A percentile compares a stretch with the other conserved stretches of the same genome.
Conservation (phyloP, 2,329 filamentous ascomycete species). For the Akanthomyces muscarius region DNA sequence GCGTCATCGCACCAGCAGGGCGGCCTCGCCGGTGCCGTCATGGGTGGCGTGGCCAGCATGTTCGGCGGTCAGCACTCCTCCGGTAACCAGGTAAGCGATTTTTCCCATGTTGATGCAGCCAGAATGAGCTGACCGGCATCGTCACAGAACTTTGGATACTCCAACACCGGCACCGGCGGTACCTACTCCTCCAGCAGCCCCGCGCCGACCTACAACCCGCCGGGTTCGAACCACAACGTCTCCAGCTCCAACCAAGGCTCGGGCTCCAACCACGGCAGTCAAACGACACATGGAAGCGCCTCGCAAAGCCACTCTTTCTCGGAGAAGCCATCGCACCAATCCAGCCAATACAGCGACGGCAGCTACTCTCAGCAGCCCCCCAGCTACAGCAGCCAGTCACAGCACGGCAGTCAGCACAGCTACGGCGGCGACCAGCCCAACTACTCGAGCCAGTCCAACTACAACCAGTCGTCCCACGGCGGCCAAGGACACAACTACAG, state of each 20-base stretch:
- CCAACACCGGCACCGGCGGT: conserved; percentile 49
- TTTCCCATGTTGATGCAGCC: not conserved
- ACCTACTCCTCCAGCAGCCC: conserved; percentile 60
- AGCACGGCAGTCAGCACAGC: conserved; percentile 25
- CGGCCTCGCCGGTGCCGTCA: conserved; percentile 50
- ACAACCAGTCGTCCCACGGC: not conserved
- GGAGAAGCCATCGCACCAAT: conserved; percentile 18
- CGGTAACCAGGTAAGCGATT: conserved; percentile 32
- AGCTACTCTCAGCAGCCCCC: conserved; percentile 24
- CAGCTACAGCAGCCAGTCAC: conserved; percentile 20
- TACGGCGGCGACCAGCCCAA: conserved; percentile 22
- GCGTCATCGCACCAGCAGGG: conserved; percentile 37
- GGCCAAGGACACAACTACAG: conserved; percentile 11
- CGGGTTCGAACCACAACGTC: conserved; percentile 26
- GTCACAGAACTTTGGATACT: conserved; percentile 62
- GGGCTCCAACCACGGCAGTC: conserved; percentile 17
- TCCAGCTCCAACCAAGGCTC: conserved; percentile 20
- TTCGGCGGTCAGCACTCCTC: conserved; percentile 44
- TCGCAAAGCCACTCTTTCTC: conserved; percentile 23
- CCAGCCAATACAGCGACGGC: conserved; percentile 19
- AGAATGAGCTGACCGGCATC: conserved; percentile 23
- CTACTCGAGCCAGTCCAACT: not conserved
- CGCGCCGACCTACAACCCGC: conserved; percentile 48
- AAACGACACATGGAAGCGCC: conserved; percentile 18
- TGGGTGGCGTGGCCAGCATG: conserved; percentile 54